Evolutionary conservation across 2,329 filamentous ascomycete species (phyloP), one percentile per base, ranked within the genome.

Genomic region (Colletotrichum phormii): DNA sequence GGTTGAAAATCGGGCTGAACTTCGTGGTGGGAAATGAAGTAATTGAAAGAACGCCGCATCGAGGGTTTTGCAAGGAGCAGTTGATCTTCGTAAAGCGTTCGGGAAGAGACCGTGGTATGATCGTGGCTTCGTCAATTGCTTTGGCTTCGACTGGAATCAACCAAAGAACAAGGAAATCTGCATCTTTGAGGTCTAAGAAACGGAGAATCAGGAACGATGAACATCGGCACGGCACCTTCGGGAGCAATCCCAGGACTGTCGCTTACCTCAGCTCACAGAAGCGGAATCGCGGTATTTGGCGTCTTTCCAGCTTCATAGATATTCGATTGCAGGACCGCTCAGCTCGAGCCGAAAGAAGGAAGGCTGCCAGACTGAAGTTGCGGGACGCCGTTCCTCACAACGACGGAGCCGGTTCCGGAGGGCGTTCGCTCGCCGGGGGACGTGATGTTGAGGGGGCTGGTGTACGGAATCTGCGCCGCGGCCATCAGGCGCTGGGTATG

Each of bases 401-500:
- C 13, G 13, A 3, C 61, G 61, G 46, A 37, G 61, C 49, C 22
- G 8, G 31, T 64, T 54, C 61, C 61, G 61, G 46, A 18, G n/a
- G 22, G 12, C 2, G 22, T 3, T n/a, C 46, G n/a, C 46, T 53
- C 49, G 46, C 12, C 22, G 5, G 29, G 22, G 8, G 61, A 37
- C 13, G 49, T 35, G 13, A 33, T 33, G 61, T 26, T 37, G 0
- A 60, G 57, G 12, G 61, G 61, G 61, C 46, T 64, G 22, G 61
- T 49, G 31, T 54, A 54, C 6, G 49, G 49, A 7, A 64, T 64
- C 46, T 64, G 61, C 29, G 46, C 61, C 9, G 46, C 46, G 1
- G 46, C 61, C 61, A 64, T 64, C 4, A 64, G 61, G 13, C 61
- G 46, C 15, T 54, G 51, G 1, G 61, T 64, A 29, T 64, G 61